These are phyloP conservation scores for Cladorrhinum sp. DNA, from an alignment of 2,329 filamentous ascomycete genomes.

Conservation along the genomic window DNA sequence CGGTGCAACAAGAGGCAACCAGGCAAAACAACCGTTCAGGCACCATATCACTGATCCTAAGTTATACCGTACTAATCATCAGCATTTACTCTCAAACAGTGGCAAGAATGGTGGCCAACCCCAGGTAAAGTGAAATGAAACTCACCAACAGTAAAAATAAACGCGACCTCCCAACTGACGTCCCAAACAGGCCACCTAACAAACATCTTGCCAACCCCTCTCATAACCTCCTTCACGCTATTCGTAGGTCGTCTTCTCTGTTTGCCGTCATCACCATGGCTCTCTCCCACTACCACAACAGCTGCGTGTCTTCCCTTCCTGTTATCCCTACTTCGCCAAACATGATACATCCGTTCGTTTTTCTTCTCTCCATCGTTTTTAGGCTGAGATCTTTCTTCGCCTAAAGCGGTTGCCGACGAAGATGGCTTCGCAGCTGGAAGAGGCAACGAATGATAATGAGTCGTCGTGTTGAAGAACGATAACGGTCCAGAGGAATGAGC, in stretches of 20 bases:
- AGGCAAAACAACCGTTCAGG: conserved; percentile 62
- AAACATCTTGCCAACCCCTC: conserved; percentile 36
- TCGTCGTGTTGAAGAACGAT: background rate
- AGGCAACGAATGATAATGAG: background rate
- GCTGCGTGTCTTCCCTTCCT: conserved; percentile 41
- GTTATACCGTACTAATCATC: background rate
- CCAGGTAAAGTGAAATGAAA: background rate
- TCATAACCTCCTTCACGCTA: conserved; percentile 26
- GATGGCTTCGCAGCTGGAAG: background rate
- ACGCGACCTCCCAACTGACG: conserved; percentile 41
- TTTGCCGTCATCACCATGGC: background rate
- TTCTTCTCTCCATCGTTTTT: background rate
- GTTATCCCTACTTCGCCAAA: conserved; percentile 44
- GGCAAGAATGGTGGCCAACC: too few relatives aligned
- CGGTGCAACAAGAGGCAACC: conserved; percentile 55
- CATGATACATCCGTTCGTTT: conserved; percentile 32
- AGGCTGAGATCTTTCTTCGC: background rate
- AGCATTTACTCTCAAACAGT: background rate
- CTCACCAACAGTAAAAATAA: conserved; percentile 39
- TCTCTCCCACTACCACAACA: conserved; percentile 20
- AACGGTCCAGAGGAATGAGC: background rate
- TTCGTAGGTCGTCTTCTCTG: conserved; percentile 13
- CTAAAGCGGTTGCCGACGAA: background rate
- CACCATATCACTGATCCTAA: conserved; percentile 50
- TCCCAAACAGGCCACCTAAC: conserved; percentile 40